Percentiles rank a stretch among this genome's conserved stretches.
Evolutionary conservation across 164 flowering plant species (phyloP).

Genomic region (Brasenia schreberi): DNA sequence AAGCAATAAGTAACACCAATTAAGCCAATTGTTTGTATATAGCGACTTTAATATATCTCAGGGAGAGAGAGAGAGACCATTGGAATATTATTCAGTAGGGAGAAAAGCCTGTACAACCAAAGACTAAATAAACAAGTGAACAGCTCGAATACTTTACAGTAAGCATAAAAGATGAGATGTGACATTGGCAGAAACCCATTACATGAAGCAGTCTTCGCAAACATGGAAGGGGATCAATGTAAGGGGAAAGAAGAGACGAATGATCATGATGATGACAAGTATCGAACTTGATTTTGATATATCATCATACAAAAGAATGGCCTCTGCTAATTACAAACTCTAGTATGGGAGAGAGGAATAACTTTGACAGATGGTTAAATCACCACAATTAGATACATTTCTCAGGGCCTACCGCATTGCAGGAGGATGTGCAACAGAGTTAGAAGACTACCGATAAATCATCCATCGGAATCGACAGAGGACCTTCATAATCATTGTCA

Average conservation of each 20-base stretch:
- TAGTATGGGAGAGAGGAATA: slow-evolving; percentile 5
- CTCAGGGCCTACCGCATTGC: slow-evolving; percentile 16
- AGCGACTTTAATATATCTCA: no score
- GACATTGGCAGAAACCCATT: background rate
- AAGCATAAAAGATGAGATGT: background rate
- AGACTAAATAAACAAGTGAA: background rate
- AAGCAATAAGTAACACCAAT: no score
- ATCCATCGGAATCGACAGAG: slow-evolving; percentile 69
- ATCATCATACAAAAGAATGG: slow-evolving; percentile 11
- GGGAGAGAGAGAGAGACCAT: background rate
- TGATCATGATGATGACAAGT: background rate
- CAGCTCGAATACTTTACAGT: background rate
- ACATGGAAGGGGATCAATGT: background rate
- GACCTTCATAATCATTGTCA: slow-evolving; percentile 21
- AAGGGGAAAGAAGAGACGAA: background rate
- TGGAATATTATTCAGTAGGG: background rate
- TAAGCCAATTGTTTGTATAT: no score
- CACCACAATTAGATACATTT: slow-evolving; percentile 10
- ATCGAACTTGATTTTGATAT: background rate
- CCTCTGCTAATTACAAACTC: slow-evolving; percentile 5
- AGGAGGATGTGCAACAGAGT: slow-evolving; percentile 22
- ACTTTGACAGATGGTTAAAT: slow-evolving; percentile 17
- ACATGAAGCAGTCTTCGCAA: background rate
- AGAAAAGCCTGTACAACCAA: background rate
- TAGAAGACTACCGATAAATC: slow-evolving; percentile 49